phyloP scores from a whole-genome alignment of 352 stramenopile genomes.

The Globisporangium sylvaticum region DNA sequence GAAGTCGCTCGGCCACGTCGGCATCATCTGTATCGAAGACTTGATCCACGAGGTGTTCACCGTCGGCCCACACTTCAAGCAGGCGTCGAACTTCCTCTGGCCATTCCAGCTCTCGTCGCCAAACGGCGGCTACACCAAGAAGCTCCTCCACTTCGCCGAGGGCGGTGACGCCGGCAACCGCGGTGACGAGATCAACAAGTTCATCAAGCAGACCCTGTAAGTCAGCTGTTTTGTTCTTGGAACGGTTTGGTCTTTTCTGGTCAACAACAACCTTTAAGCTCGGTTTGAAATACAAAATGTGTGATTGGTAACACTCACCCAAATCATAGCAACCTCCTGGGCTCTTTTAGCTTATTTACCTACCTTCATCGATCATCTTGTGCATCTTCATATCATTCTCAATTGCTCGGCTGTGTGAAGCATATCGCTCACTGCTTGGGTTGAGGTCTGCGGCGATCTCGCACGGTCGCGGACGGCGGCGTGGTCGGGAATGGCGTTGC shows the following conservation, averaged over 20 bases:
- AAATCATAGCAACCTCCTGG: background rate
- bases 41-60: constrained; percentile 99
- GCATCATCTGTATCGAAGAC: constrained; percentile 99
- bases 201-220: constrained; percentile 95
- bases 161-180: constrained; percentile 92
- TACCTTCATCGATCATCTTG: background rate
- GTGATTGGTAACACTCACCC: constrained; percentile 1
- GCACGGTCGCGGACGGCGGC: constrained; percentile 29
- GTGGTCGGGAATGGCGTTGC: constrained; percentile 41
- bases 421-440: constrained; percentile 6
- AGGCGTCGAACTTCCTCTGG: constrained; percentile 99
- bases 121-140: constrained; percentile 93
- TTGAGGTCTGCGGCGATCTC: constrained; percentile 38
- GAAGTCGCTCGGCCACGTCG: constrained; percentile 92
- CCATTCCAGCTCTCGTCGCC: constrained; percentile 98
- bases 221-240: constrained; percentile 5
- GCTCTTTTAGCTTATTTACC: background rate
- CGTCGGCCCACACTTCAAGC: constrained; percentile 98
- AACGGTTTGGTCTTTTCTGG: background rate
- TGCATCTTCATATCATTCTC: background rate
- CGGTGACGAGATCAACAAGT: constrained; percentile 92
- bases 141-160: constrained; percentile 93
- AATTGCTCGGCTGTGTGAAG: background rate
- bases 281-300: constrained; percentile 25
- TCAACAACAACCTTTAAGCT: constrained; percentile 8